These are phyloP conservation scores for Pseudogymnoascus sp. DNA, from an alignment of 2,329 filamentous ascomycete genomes.

Conservation along the genomic window DNA sequence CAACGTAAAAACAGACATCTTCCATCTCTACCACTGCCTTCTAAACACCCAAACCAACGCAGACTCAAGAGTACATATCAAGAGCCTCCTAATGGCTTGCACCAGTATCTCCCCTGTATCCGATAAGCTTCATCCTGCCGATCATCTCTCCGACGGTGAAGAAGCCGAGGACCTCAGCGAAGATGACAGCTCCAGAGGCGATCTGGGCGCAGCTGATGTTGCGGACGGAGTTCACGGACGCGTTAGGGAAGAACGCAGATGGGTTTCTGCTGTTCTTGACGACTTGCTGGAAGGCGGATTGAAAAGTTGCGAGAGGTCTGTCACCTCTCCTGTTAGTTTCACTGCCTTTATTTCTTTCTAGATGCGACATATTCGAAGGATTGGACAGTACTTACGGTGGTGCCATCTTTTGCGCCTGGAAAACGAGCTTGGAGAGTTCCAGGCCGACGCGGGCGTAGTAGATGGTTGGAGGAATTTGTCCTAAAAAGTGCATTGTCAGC, in stretches of 20 bases:
- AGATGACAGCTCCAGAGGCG: constrained; percentile 66
- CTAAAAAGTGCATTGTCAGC: constrained; percentile 38
- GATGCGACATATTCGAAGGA: not conserved
- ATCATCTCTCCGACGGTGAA: constrained; percentile 98
- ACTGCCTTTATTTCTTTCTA: not conserved
- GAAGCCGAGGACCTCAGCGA: constrained; percentile 87
- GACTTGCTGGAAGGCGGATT: constrained; percentile 74
- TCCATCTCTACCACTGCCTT: not conserved
- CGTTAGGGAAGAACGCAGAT: constrained; percentile 44
- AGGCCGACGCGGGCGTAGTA: constrained; percentile 89
- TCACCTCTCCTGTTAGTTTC: not conserved
- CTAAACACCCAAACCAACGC: not conserved
- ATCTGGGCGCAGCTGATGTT: constrained; percentile 67
- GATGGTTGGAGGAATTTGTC: constrained; percentile 74
- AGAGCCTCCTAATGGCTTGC: constrained; percentile 45
- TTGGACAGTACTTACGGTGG: constrained; percentile 69
- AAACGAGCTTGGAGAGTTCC: constrained; percentile 83
- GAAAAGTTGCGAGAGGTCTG: constrained; percentile 75
- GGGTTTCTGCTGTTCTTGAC: constrained; percentile 68
- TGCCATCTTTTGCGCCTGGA: constrained; percentile 82
- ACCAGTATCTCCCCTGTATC: constrained; percentile 68
- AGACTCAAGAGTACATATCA: not conserved
- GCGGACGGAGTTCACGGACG: constrained; percentile 52
- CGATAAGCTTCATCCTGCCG: constrained; percentile 88
- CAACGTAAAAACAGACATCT: not conserved